Evolutionary conservation across 1,139 yeast genomes (phyloP), one percentile per base, ranked within the genome.

Genomic region (Wickerhamomyces sp.): DNA sequence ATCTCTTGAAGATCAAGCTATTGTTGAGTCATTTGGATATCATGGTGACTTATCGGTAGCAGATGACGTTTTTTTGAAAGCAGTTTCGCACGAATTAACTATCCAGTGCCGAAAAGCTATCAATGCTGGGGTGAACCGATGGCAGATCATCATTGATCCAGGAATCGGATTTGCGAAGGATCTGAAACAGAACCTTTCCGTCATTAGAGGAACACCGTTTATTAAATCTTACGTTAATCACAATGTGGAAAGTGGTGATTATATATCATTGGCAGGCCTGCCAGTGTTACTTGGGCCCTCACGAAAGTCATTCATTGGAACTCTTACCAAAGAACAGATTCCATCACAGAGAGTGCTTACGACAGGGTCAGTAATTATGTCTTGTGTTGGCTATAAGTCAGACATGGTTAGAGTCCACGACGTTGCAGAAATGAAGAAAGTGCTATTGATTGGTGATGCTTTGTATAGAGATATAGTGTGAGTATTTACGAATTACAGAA

Each of bases 121-220:
- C 32, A 54, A 50, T 0, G 62, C 61, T 1, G 96, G 96, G 2
- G 75, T 91, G 1, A 68, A 69, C 39, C 77, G 93, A 56, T 91
- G 96, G 96, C 97, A 91, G 59, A 64, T 91, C 3, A 78, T 93
- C 14, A 55, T 88, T 11, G 99, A 91, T 57, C 98, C 99, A 0
- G 98, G 98, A 1, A 62, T 91, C 35, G 98, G 98, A 2, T 91
- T 91, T 61, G 96, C 97, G 16, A 91, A 91, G 56, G 70, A 69
- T 36, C 51, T 71, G 29, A 47, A 58, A 9, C 96, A 89, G 51
- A 91, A 89, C 55, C 49, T 89, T 29, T 68, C 71, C 11, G 49
- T 88, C 1, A 66, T 91, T 20, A 72, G 77, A 39, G 66, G 78
- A 37, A 69, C 83, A 4, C 68, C 78, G 5, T 45, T 59, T n/a